Evolutionary conservation across 2,329 filamentous ascomycete species (phyloP).

Genomic region (Lachnellula willkommii): DNA sequence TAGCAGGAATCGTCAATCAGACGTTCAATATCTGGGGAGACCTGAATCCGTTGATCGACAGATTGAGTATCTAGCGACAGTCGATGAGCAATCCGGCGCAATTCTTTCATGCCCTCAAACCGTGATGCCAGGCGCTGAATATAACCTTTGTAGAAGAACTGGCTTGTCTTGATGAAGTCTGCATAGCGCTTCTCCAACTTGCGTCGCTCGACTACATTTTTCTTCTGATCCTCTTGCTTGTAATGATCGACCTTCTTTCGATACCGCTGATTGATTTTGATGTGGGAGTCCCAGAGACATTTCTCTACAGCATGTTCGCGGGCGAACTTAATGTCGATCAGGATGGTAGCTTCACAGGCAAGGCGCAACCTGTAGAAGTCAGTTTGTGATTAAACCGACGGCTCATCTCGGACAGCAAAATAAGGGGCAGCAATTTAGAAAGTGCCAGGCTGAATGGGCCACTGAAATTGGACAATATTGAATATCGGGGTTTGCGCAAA

Average conservation of each 20-base stretch:
- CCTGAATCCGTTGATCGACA: slow-evolving; percentile 21
- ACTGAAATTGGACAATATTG: too few species aligned
- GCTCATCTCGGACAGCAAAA: not conserved
- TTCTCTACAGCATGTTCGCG: slow-evolving; percentile 59
- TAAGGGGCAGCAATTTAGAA: too few species aligned
- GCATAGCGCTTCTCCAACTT: slow-evolving; percentile 78
- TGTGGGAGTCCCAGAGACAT: slow-evolving; percentile 74
- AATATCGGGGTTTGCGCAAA: too few species aligned
- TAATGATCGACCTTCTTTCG: slow-evolving; percentile 60
- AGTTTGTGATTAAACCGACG: slow-evolving; percentile 2
- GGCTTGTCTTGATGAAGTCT: slow-evolving; percentile 79
- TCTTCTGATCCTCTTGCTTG: slow-evolving; percentile 38
- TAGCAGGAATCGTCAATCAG: slow-evolving; percentile 70
- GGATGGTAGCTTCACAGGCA: slow-evolving; percentile 66
- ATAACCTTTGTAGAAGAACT: slow-evolving; percentile 82
- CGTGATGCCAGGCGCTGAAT: slow-evolving; percentile 68
- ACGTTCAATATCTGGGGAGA: slow-evolving; percentile 25
- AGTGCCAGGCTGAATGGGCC: too few species aligned
- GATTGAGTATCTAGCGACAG: slow-evolving; percentile 25
- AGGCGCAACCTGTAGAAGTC: slow-evolving; percentile 34
- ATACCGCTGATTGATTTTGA: slow-evolving; percentile 72
- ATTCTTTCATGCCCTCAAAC: slow-evolving; percentile 37
- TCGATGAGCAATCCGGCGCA: slow-evolving; percentile 30
- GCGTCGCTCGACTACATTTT: slow-evolving; percentile 58
- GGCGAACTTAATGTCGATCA: slow-evolving; percentile 65